Percentiles rank a stretch among this genome's conserved stretches.
phyloP scores from a whole-genome alignment of 1,284 basidiomycete species.

The Entoloma clypeatum region DNA sequence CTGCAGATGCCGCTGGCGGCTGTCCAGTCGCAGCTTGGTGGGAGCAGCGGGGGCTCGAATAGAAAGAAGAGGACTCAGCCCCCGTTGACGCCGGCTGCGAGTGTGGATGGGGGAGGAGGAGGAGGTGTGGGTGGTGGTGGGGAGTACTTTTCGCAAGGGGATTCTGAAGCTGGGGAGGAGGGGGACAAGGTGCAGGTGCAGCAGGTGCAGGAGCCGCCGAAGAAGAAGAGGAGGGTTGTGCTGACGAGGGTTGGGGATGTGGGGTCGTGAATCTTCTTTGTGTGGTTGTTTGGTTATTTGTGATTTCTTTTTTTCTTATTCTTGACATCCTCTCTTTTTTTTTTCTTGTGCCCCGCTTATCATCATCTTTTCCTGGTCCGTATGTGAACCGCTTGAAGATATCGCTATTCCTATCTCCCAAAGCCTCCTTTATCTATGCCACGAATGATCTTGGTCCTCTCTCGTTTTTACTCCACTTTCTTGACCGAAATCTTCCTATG shows the following conservation, averaged over 20 bases:
- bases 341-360: too few relatives aligned
- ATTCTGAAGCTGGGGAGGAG: constrained; percentile 22
- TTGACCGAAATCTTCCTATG: too few relatives aligned
- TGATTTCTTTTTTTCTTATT: not conserved
- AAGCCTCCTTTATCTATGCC: too few relatives aligned
- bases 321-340: not conserved
- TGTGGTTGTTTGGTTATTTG: not conserved
- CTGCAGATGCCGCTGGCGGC: constrained; percentile 1
- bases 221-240: constrained; percentile 87
- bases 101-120: constrained; percentile 40
- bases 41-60: constrained; percentile 43
- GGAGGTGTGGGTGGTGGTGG: constrained; percentile 13
- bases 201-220: constrained; percentile 55
- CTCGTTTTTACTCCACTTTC: too few relatives aligned
- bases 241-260: constrained; percentile 71
- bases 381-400: too few relatives aligned
- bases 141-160: constrained; percentile 13
- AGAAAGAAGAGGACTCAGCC: constrained; percentile 53
- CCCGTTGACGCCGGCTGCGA: constrained; percentile 48
- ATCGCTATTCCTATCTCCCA: too few relatives aligned
- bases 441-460: too few relatives aligned
- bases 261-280: constrained; percentile 23
- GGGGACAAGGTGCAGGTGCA: constrained; percentile 20
- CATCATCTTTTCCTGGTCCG: too few relatives aligned
- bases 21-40: constrained; percentile 16